Evolutionary conservation across 2,329 filamentous ascomycete genomes (phyloP).

Genomic region (Xylariales sp.): DNA sequence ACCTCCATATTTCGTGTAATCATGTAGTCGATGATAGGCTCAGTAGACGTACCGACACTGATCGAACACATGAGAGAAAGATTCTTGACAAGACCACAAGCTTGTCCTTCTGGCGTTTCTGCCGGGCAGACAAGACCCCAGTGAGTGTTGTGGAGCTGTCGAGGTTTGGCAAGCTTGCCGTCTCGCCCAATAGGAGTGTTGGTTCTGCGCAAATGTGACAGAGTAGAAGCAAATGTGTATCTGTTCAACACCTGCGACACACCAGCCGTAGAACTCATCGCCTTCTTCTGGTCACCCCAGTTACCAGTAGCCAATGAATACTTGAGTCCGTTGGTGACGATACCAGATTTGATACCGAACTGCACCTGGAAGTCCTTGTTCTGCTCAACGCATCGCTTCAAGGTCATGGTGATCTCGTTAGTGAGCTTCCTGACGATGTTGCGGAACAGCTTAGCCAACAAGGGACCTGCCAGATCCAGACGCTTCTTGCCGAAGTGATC

Average conservation of each 20-base stretch:
- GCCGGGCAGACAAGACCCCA: conserved; percentile 97
- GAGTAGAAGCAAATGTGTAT: conserved; percentile 93
- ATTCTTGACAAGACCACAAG: conserved; percentile 97
- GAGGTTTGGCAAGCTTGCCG: conserved; percentile 95
- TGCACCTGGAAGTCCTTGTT: conserved; percentile 87
- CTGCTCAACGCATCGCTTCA: conserved; percentile 87
- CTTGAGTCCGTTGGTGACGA: conserved; percentile 88
- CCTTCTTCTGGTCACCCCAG: conserved; percentile 99
- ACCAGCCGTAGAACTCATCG: conserved; percentile 88
- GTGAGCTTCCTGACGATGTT: conserved; percentile 87
- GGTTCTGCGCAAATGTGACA: conserved; percentile 94
- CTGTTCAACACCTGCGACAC: conserved; percentile 97
- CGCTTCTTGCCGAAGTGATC: conserved; percentile 99
- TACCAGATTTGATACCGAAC: conserved; percentile 84
- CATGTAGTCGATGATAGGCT: conserved; percentile 93
- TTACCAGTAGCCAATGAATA: conserved; percentile 97
- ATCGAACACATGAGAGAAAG: conserved; percentile 97
- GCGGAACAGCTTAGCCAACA: conserved; percentile 95
- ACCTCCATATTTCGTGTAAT: conserved; percentile 93
- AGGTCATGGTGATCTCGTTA: conserved; percentile 83
- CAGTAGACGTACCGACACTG: conserved; percentile 86
- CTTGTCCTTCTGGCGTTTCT: conserved; percentile 96
- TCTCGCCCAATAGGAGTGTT: conserved; percentile 98
- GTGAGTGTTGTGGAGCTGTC: conserved; percentile 96
- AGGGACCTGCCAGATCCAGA: conserved; percentile 86